Conservation (phyloP, 305 asterid genomes). For the Fraxinus angustifolia region DNA sequence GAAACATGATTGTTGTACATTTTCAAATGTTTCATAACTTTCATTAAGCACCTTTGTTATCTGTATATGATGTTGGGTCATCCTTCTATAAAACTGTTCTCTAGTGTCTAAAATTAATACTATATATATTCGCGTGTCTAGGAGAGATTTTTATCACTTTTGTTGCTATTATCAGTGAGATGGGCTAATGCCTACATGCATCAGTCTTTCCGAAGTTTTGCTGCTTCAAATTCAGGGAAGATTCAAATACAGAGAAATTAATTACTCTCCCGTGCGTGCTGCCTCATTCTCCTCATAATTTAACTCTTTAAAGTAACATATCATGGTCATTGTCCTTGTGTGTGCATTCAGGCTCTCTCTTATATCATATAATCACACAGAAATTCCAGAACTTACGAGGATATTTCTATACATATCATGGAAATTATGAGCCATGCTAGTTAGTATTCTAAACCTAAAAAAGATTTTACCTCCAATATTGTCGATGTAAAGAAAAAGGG, state of each 20-base stretch:
- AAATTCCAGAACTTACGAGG: not conserved
- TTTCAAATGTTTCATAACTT: not conserved
- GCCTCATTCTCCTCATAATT: not conserved
- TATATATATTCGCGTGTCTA: not conserved
- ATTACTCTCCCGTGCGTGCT: constrained; percentile 25
- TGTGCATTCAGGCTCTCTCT: not conserved
- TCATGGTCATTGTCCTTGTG: not conserved
- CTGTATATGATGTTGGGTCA: not conserved
- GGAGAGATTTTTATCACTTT: no score
- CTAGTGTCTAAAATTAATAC: not conserved
- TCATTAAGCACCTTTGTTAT: not conserved
- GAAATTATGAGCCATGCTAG: not conserved
- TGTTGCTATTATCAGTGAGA: constrained; percentile 40
- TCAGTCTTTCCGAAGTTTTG: constrained; percentile 44
- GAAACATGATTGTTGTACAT: not conserved
- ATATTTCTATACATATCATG: not conserved
- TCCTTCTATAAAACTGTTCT: not conserved
- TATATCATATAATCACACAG: not conserved
- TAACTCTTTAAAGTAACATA: not conserved
- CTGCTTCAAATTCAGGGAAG: constrained; percentile 54
- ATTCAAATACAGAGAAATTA: constrained; percentile 61
- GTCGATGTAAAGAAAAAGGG: not conserved
- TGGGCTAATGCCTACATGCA: constrained; percentile 31
- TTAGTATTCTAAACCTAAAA: no score
- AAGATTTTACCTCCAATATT: not conserved